Percentiles rank a stretch among this genome's conserved stretches.
phyloP scores from a whole-genome alignment of 768 basidiomycete genomes.

The Suillus fuscotomentosus region DNA sequence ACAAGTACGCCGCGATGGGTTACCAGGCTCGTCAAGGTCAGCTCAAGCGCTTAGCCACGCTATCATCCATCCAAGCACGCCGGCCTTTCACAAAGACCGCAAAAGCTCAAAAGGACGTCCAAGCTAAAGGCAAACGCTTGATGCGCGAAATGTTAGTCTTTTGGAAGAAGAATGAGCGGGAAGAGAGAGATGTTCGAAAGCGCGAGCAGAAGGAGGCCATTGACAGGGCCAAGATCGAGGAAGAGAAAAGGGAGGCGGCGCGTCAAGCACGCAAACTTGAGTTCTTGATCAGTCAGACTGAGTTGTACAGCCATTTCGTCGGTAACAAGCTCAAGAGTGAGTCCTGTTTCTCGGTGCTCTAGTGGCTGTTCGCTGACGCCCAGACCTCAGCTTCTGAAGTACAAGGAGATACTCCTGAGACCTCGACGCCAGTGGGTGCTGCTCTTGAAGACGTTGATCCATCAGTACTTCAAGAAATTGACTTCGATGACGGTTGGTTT shows the following conservation, averaged over 20 bases:
- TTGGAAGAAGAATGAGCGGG: conserved; percentile 98
- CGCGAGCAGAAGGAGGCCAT: conserved; percentile 93
- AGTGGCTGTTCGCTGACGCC: conserved; percentile 12
- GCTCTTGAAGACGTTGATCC: conserved; percentile 56
- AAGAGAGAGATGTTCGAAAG: conserved; percentile 89
- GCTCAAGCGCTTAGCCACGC: conserved; percentile 70
- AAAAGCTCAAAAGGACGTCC: conserved; percentile 78
- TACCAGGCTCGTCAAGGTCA: conserved; percentile 67
- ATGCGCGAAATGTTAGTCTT: conserved; percentile 97
- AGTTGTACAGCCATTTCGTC: conserved; percentile 98
- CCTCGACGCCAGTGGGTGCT: conserved; percentile 52
- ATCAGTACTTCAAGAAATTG: conserved; percentile 62
- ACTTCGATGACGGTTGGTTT: conserved; percentile 85
- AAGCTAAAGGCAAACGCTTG: conserved; percentile 80
- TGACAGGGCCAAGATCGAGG: conserved; percentile 84
- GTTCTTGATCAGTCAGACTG: conserved; percentile 98
- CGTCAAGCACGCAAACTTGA: conserved; percentile 95
- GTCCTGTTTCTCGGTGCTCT: conserved; percentile 22
- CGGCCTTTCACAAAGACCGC: conserved; percentile 71
- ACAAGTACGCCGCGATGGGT: conserved; percentile 70
- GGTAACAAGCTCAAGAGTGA: conserved; percentile 92
- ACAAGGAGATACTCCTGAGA: conserved; percentile 55
- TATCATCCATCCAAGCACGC: conserved; percentile 76
- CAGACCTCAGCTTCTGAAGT: conserved; percentile 64
- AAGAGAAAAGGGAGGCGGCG: conserved; percentile 91